Evolutionary conservation across 345 rosid species (phyloP), one percentile per base, ranked within the genome.

Genomic region (Arabidopsis arenosa): DNA sequence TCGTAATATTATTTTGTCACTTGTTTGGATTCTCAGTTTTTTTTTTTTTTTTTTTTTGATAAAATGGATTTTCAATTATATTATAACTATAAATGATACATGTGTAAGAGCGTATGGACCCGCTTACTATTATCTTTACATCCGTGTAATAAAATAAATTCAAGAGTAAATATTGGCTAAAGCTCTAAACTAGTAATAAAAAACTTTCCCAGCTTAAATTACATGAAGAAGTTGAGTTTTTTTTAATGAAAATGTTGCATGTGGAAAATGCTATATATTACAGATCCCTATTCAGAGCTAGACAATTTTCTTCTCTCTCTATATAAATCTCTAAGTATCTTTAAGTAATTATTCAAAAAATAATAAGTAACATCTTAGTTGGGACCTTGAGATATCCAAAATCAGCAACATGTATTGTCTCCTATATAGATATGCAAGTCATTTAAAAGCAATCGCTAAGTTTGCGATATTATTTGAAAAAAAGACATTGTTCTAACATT

Each of bases 121-220:
- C 73, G 18, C 72, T 52, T 66, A 23, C 59, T 47, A 15, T 26
- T 23, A 13, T 43, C 26, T 48, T 58, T 49, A 4, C 67, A 39
- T 45, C 23, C 9, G 13, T 63, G 62, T 63, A 18, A 17, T 56
- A 15, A 47, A 49, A 57, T 26, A 65, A 43, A 37, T 41, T 68
- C 40, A 68, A 75, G 48, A 68, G 39, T 68, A 68, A 68, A 59
- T 75, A 5, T 59, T 75, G 55, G 70, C 69, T 61, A 53, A 69
- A 69, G 58, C 49, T 68, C 18, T 26, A 6, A 39, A 21, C 56
- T 35, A 49, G 54, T 49, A 75, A 14, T 66, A 51, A 66, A 66
- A 73, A 75, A 75, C 51, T 58, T 48, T 57, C 67, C 67, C 53
- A 28, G 21, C 72, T 33, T 64, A 10, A 12, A 26, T 56, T 28